Evolutionary conservation across 1,139 yeast genomes (phyloP).

Genomic region (Saccharomycopsis hybrid): DNA sequence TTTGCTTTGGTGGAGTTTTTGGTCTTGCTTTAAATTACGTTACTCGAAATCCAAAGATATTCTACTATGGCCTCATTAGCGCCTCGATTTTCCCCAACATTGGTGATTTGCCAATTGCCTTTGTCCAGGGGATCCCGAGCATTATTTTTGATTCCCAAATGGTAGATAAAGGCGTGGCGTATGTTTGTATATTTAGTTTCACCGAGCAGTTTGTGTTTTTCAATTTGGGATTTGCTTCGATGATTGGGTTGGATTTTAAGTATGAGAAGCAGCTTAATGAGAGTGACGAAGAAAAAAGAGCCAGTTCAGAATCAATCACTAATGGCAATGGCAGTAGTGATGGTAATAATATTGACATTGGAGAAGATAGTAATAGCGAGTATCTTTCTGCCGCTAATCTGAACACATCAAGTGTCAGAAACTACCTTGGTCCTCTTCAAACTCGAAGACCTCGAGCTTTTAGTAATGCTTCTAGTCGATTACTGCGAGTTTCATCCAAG

Average conservation of each 20-base stretch:
- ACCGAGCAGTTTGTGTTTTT: constrained; percentile 64
- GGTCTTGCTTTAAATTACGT: constrained; percentile 32
- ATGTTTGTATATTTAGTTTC: constrained; percentile 70
- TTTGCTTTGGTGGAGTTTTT: constrained; percentile 34
- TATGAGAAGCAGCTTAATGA: constrained; percentile 26
- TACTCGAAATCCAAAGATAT: constrained; percentile 39
- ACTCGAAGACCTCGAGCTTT: neutral
- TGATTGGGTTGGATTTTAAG: constrained; percentile 66
- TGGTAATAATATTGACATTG: neutral
- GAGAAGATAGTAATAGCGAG: constrained; percentile 1
- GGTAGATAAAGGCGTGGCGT: constrained; percentile 78
- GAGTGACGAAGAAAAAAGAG: constrained; percentile 20
- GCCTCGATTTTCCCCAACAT: constrained; percentile 58
- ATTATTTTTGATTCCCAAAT: constrained; percentile 50
- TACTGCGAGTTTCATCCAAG: no score
- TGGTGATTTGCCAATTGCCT: constrained; percentile 58
- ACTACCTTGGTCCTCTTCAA: no score
- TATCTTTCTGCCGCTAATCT: neutral
- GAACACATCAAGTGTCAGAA: no score
- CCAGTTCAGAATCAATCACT: neutral
- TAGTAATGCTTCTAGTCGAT: neutral
- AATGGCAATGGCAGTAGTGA: neutral
- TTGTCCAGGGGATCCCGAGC: constrained; percentile 42
- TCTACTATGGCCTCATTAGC: constrained; percentile 53
- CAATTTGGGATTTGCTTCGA: constrained; percentile 64